These are phyloP conservation scores for Carex scoparia DNA, from an alignment of 176 grass and related monocot species.

Conservation along the genomic window DNA sequence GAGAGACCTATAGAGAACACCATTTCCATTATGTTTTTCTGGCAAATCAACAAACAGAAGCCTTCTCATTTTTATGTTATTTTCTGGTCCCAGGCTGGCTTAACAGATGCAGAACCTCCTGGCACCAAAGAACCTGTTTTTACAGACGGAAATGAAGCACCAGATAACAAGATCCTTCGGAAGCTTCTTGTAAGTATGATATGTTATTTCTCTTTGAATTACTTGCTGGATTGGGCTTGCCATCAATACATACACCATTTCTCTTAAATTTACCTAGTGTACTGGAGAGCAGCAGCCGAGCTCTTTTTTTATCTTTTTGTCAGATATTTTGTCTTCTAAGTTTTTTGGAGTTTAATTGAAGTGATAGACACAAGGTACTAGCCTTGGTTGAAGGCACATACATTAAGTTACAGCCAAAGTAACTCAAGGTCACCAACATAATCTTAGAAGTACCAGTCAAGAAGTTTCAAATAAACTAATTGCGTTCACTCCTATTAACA, in stretches of 20 bases:
- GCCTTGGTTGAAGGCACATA: neutral
- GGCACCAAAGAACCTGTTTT: conserved; percentile 32
- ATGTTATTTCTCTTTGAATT: conserved; percentile 10
- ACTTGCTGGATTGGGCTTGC: neutral
- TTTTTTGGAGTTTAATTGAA: neutral
- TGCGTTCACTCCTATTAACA: conserved; percentile 33
- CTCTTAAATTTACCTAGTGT: neutral
- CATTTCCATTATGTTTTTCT: neutral
- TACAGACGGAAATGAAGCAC: conserved; percentile 33
- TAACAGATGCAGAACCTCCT: conserved; percentile 25
- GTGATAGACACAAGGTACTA: neutral
- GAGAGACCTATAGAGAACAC: neutral
- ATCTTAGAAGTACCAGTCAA: neutral
- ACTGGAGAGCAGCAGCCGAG: neutral
- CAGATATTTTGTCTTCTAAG: neutral
- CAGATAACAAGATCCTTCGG: conserved; percentile 60
- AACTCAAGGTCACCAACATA: neutral
- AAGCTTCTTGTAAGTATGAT: conserved; percentile 91
- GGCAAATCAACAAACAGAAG: neutral
- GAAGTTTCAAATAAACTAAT: conserved; percentile 7
- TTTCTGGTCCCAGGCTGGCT: conserved; percentile 32
- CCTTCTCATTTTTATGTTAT: conserved; percentile 1
- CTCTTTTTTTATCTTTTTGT: neutral
- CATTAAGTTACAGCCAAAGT: neutral
- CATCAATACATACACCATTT: neutral